phyloP scores from a whole-genome alignment of 306 rosid species.

The Crotalaria pallida region DNA sequence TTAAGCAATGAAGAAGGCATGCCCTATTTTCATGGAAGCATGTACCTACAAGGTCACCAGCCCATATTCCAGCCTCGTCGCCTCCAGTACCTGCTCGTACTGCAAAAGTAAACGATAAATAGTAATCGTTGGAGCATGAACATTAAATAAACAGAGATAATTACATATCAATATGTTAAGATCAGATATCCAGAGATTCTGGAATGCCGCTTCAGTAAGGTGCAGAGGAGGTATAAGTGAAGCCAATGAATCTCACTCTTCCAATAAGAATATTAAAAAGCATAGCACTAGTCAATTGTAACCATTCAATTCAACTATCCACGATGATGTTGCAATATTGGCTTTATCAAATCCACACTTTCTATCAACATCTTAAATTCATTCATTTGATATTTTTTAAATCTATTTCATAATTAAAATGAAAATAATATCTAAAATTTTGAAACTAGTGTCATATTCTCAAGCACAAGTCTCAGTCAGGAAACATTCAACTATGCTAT shows the following conservation, averaged over 20 bases:
- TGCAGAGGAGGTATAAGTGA: background rate
- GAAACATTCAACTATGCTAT: constrained; percentile 15
- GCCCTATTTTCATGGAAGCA: constrained; percentile 38
- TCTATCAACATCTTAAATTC: background rate
- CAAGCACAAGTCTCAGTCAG: background rate
- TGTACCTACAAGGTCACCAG: constrained; percentile 99
- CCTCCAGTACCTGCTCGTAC: constrained; percentile 99
- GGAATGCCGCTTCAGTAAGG: constrained; percentile 13
- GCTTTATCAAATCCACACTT: background rate
- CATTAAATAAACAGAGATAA: constrained; percentile 3
- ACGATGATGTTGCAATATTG: background rate
- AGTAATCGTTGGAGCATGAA: background rate
- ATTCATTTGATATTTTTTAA: background rate
- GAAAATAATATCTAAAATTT: background rate
- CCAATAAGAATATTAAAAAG: background rate
- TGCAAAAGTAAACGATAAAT: constrained; percentile 41
- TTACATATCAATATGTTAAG: background rate
- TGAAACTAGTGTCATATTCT: background rate
- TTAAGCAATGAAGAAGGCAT: background rate
- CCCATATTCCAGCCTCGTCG: constrained; percentile 99
- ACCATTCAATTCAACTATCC: constrained; percentile 8
- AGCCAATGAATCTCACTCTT: constrained; percentile 1
- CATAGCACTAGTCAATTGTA: constrained; percentile 1
- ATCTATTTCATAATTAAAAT: background rate
- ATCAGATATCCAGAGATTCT: background rate